Evolutionary conservation across 768 basidiomycete genomes (phyloP).

Genomic region (Suillus spraguei): DNA sequence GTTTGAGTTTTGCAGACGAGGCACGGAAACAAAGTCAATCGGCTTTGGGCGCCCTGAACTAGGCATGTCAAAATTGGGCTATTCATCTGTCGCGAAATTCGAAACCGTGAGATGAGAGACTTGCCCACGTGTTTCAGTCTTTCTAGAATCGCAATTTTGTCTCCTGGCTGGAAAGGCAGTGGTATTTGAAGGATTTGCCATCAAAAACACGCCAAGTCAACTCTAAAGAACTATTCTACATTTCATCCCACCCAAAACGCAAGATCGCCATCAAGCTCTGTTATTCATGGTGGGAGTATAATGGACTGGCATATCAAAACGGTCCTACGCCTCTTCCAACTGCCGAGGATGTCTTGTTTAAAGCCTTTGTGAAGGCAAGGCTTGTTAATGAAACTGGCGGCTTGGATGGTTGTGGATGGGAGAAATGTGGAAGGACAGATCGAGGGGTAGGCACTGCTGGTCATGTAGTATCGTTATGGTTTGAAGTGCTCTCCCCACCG

Average conservation of each 20-base stretch:
- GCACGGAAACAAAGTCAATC: neutral
- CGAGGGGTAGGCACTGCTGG: slow-evolving; percentile 94
- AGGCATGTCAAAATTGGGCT: neutral
- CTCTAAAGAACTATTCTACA: slow-evolving; percentile 54
- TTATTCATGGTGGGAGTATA: slow-evolving; percentile 92
- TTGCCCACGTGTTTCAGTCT: neutral
- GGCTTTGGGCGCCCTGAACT: neutral
- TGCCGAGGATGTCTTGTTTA: slow-evolving; percentile 88
- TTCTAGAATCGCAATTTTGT: neutral
- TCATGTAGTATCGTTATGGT: slow-evolving; percentile 93
- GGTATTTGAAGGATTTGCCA: neutral
- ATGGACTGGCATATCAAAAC: slow-evolving; percentile 83
- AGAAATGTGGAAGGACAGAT: slow-evolving; percentile 90
- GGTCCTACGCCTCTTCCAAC: slow-evolving; percentile 77
- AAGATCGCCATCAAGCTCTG: slow-evolving; percentile 95
- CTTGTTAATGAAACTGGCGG: slow-evolving; percentile 76
- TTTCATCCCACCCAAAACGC: slow-evolving; percentile 68
- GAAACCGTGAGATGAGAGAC: neutral
- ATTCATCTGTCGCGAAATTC: neutral
- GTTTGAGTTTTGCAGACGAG: neutral
- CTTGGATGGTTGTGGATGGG: slow-evolving; percentile 87
- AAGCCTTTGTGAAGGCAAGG: slow-evolving; percentile 73
- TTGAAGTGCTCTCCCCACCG: slow-evolving; percentile 59
- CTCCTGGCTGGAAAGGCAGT: neutral
- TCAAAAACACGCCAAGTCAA: slow-evolving; percentile 22